phyloP scores from a whole-genome alignment of 2,329 filamentous ascomycete species.

The Colletotrichum echinochloae region DNA sequence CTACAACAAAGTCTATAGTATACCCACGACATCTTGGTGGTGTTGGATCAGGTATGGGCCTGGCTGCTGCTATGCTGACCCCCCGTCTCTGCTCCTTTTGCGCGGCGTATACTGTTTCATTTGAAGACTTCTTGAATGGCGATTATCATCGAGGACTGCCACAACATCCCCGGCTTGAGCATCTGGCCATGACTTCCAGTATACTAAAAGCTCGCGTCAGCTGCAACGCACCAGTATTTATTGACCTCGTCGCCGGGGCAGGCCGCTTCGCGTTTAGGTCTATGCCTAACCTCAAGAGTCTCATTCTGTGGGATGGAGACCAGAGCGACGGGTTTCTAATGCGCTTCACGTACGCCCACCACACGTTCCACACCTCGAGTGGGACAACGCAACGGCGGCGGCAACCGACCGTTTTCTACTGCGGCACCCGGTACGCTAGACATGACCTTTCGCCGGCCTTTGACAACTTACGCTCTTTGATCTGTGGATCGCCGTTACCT shows the following conservation, averaged over 20 bases:
- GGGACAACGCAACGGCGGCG: too few species aligned
- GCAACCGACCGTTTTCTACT: not conserved
- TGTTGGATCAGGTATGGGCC: too few species aligned
- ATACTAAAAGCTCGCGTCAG: not conserved
- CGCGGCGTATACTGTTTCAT: not conserved
- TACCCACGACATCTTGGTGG: not conserved
- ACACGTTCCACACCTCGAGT: not conserved
- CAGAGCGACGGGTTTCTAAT: not conserved
- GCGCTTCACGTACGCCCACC: not conserved
- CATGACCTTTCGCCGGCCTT: not conserved
- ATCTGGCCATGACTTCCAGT: not conserved
- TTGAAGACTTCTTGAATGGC: not conserved
- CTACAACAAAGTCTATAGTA: not conserved
- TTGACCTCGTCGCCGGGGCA: not conserved
- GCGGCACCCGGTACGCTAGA: not conserved
- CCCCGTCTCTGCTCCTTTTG: not conserved
- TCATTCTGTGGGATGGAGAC: not conserved
- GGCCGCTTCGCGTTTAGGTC: not conserved
- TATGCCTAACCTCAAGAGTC: not conserved
- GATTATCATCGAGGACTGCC: not conserved
- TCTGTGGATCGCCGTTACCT: rapidly evolving
- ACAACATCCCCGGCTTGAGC: not conserved
- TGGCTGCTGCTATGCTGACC: not conserved
- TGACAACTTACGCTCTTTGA: not conserved
- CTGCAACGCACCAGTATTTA: not conserved